Evolutionary conservation across 352 stramenopile species (phyloP), one percentile per base, ranked within the genome.

Genomic region (Aphanomyces cochlioides): DNA sequence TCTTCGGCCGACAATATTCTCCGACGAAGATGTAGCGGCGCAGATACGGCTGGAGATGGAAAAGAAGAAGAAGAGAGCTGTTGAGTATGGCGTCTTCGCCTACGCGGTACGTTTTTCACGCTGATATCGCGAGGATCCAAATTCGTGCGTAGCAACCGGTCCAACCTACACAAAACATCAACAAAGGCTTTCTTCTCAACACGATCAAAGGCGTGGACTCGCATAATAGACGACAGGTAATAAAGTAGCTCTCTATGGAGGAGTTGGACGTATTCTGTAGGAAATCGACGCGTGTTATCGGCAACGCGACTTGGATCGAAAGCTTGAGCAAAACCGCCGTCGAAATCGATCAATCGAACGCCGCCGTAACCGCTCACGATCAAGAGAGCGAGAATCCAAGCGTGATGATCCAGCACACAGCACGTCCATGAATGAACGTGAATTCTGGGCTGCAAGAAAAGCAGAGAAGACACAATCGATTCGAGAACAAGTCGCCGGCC

Each of bases 171-270:
- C 39, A 53, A 54, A 67, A 67, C 39, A 37, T 67, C 59, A 67
- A 67, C 59, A 67, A 67, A 50, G 59, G 59, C 40, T 67, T 67
- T 45, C 59, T 67, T 34, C 59, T 67, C 59, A 67, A 67, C 59
- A 67, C 59, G 40, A 67, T 67, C 28, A 48, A 50, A 15, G 39
- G 54, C 34, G 54, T 61, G 17, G 54, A 61, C 28, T 45, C 54
- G n/a, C 54, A 61, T n/a, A 61, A 61, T 37, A 19, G 43, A 37
- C 13, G 54, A 37, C 54, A 61, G 54, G 54, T 61, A 37, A 10
- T 28, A 13, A n/a, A 1, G 54, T n/a, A n/a, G 12, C 13, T 61
- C 54, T 61, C 19, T n/a, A 40, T 37, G 13, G 15, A n/a, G 28
- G n/a, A 58, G 8, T 38, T 58, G 28, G 45, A n/a, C n/a, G 13